phyloP scores from a whole-genome alignment of 2,329 filamentous ascomycete genomes.

The Tolypocladium nubicola region DNA sequence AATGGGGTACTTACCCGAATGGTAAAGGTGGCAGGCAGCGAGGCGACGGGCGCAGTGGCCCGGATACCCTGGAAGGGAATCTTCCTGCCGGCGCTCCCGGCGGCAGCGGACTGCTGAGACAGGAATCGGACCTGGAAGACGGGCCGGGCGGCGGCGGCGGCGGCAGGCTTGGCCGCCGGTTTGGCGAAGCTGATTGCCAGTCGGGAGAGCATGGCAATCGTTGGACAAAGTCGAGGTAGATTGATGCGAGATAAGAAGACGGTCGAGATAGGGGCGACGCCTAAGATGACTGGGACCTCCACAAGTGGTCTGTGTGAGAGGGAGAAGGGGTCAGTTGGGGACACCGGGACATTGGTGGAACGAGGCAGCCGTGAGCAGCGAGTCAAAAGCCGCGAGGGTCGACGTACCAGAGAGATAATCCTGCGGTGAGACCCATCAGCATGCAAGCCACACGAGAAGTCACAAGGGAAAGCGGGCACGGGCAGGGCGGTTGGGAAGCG shows the following conservation, averaged over 20 bases:
- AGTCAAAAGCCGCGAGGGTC: constrained; percentile 5
- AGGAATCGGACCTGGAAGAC: constrained; percentile 26
- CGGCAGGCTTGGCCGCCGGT: constrained; percentile 35
- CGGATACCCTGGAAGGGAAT: constrained; percentile 49
- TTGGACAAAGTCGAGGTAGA: constrained; percentile 3
- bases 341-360: constrained; percentile 4
- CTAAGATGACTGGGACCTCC: constrained; percentile 27
- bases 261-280: constrained; percentile 11
- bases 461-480: constrained; percentile 1
- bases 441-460: constrained; percentile 12
- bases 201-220: constrained; percentile 48
- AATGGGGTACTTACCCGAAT: constrained; percentile 56
- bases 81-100: constrained; percentile 58
- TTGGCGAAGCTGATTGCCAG: constrained; percentile 41
- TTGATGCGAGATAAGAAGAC: constrained; percentile 5
- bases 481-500: background rate
- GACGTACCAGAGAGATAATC: constrained; percentile 67
- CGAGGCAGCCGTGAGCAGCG: constrained; percentile 31
- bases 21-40: constrained; percentile 68
- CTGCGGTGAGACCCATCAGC: constrained; percentile 37
- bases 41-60: constrained; percentile 53
- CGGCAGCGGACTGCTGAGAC: constrained; percentile 36
- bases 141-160: constrained; percentile 27
- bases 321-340: constrained; percentile 7
- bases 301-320: constrained; percentile 26